These are phyloP conservation scores for Glycine tomentella DNA, from an alignment of 306 rosid genomes.

Conservation along the genomic window DNA sequence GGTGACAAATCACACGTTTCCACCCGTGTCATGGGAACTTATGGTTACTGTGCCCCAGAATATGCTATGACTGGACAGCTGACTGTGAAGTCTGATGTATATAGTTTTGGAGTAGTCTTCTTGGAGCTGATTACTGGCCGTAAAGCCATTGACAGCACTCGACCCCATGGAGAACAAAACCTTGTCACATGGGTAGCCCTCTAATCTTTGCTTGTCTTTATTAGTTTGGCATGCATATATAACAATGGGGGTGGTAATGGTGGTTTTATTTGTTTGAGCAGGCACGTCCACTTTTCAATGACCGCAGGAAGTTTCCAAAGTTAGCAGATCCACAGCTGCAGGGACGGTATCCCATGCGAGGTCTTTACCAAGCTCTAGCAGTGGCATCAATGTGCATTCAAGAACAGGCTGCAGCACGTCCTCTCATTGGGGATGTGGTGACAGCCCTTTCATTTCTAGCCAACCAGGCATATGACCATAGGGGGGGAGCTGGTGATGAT, in stretches of 20 bases:
- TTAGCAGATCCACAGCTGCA: conserved; percentile 87
- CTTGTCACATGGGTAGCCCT: conserved; percentile 87
- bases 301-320: conserved; percentile 86
- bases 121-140: conserved; percentile 96
- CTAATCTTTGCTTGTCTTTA: conserved; percentile 30
- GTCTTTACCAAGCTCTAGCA: conserved; percentile 93
- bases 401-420: conserved; percentile 96
- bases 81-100: conserved; percentile 92
- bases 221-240: conserved; percentile 28
- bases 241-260: conserved; percentile 24
- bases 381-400: conserved; percentile 99
- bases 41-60: conserved; percentile 97
- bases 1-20: conserved; percentile 98
- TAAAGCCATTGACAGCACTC: conserved; percentile 79
- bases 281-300: conserved; percentile 96
- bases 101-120: conserved; percentile 59
- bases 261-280: conserved; percentile 50
- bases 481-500: conserved; percentile 71
- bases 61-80: conserved; percentile 97
- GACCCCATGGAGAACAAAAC: conserved; percentile 93
- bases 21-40: conserved; percentile 97
- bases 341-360: conserved; percentile 93
- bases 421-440: conserved; percentile 92
- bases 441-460: conserved; percentile 91
- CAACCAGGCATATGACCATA: conserved; percentile 77